phyloP scores from a whole-genome alignment of 345 rosid genomes.

The Bruguiera parviflora region DNA sequence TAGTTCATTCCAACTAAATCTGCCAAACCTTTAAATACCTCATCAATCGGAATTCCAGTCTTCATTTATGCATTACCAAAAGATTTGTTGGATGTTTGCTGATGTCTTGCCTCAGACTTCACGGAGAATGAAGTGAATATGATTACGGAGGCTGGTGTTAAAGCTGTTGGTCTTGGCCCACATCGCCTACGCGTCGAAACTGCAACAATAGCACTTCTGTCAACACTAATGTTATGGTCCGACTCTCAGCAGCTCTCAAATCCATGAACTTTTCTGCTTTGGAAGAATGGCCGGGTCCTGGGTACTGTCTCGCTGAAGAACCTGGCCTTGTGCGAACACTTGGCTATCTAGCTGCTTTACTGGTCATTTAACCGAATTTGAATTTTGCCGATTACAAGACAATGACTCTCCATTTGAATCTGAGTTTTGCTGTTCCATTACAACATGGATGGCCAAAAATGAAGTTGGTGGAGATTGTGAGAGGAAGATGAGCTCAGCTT shows the following conservation, averaged over 20 bases:
- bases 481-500: no score
- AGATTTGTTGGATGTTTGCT: not conserved
- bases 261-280: constrained; percentile 6
- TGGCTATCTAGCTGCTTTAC: no score
- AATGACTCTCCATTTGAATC: no score
- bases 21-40: not conserved
- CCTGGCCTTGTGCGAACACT: no score
- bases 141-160: constrained; percentile 66
- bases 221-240: constrained; percentile 81
- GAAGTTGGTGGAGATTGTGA: no score
- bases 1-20: not conserved
- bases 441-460: no score
- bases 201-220: constrained; percentile 74
- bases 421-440: no score
- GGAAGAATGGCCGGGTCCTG: no score
- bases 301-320: no score
- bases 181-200: constrained; percentile 89
- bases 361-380: no score
- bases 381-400: no score
- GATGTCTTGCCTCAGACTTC: constrained; percentile 38
- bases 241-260: constrained; percentile 41
- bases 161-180: constrained; percentile 74
- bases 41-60: not conserved
- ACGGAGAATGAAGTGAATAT: constrained; percentile 52
- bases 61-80: not conserved